Evolutionary conservation across 2,329 filamentous ascomycete species (phyloP).

Genomic region (Chaetomium sp.): DNA sequence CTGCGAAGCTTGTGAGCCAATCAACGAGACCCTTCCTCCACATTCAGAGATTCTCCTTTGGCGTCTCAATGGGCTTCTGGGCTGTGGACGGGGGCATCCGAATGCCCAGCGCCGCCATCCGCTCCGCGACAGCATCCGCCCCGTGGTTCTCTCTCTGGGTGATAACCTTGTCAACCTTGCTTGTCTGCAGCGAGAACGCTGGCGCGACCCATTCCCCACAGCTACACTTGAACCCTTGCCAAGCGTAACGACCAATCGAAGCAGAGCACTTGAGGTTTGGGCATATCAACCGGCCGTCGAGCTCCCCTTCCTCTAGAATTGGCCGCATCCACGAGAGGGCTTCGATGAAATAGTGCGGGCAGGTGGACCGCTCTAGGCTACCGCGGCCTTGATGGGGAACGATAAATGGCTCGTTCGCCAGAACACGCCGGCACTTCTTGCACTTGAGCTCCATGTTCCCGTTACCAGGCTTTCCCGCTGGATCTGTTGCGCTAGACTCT

Average conservation of each 20-base stretch:
- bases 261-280: slow-evolving; percentile 71
- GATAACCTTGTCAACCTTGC: slow-evolving; percentile 66
- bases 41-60: slow-evolving; percentile 30
- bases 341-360: slow-evolving; percentile 85
- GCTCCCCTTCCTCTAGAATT: slow-evolving; percentile 69
- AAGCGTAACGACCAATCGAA: slow-evolving; percentile 87
- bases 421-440: slow-evolving; percentile 75
- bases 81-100: slow-evolving; percentile 47
- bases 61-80: slow-evolving; percentile 12
- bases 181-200: slow-evolving; percentile 77
- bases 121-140: slow-evolving; percentile 16
- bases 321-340: slow-evolving; percentile 92
- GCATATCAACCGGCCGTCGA: slow-evolving; percentile 80
- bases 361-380: slow-evolving; percentile 35
- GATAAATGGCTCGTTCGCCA: slow-evolving; percentile 56
- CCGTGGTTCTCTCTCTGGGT: slow-evolving; percentile 10
- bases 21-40: too few relatives aligned
- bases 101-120: slow-evolving; percentile 39
- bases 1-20: too few relatives aligned
- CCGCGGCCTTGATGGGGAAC: slow-evolving; percentile 47
- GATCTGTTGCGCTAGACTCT: slow-evolving; percentile 9
- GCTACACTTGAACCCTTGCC: slow-evolving; percentile 90
- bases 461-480: slow-evolving; percentile 17
- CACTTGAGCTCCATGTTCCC: slow-evolving; percentile 63
- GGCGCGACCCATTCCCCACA: slow-evolving; percentile 89